Evolutionary conservation across 805 yeast genomes (phyloP).

Genomic region (Wickerhamomyces sydowiorum): DNA sequence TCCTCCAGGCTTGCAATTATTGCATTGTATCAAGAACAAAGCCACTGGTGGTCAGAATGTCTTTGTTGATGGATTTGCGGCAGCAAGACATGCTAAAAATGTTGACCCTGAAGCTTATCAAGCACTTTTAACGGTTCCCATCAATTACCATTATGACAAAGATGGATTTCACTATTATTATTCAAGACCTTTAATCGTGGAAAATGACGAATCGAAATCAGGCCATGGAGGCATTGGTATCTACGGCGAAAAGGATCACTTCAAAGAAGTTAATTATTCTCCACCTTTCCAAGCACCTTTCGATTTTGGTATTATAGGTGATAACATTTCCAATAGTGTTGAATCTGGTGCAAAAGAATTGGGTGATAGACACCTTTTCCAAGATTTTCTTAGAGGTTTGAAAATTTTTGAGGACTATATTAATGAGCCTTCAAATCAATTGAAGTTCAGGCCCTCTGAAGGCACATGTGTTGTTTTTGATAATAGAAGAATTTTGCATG

Average conservation of each 20-base stretch:
- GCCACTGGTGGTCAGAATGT: slow-evolving; percentile 63
- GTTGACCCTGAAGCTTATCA: slow-evolving; percentile 57
- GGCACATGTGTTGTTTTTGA: slow-evolving; percentile 63
- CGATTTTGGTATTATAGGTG: slow-evolving; percentile 46
- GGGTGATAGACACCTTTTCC: slow-evolving; percentile 37
- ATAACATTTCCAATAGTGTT: slow-evolving; percentile 14
- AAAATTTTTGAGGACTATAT: slow-evolving; percentile 54
- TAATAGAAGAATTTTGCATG: slow-evolving; percentile 66
- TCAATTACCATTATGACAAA: slow-evolving; percentile 63
- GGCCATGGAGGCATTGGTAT: background rate
- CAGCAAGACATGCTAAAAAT: slow-evolving; percentile 49
- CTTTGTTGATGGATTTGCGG: slow-evolving; percentile 66
- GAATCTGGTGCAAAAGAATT: slow-evolving; percentile 29
- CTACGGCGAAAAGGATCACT: slow-evolving; percentile 22
- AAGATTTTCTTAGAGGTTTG: slow-evolving; percentile 55
- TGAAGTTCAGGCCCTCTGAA: slow-evolving; percentile 47
- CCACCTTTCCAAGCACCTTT: slow-evolving; percentile 84
- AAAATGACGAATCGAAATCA: slow-evolving; percentile 28
- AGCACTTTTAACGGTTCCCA: slow-evolving; percentile 57
- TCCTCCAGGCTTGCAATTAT: slow-evolving; percentile 72
- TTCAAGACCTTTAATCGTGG: slow-evolving; percentile 58
- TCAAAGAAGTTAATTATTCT: slow-evolving; percentile 63
- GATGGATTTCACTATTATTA: slow-evolving; percentile 57
- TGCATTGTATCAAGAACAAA: slow-evolving; percentile 51
- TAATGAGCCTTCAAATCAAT: slow-evolving; percentile 47